Evolutionary conservation across 192 early-diverging fungal genomes (phyloP), one percentile per base, ranked within the genome.

Genomic region (Geranomyces michiganensis): DNA sequence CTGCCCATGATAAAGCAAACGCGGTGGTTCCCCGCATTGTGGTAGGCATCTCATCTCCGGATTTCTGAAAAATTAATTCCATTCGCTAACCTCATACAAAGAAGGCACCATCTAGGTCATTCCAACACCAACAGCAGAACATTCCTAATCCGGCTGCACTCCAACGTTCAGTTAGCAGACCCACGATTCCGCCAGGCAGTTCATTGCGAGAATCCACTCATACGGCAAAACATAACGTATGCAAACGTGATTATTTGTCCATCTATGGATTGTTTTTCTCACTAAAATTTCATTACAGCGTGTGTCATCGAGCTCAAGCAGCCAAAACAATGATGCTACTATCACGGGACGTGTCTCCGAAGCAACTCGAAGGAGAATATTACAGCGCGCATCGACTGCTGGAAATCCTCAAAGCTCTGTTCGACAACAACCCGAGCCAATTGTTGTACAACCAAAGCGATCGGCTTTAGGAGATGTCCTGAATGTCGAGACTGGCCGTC

Each of bases 301-400:
- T 3, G 51, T 53, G 10, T 10, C 46, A 53, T 4, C 51, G 51
- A 53, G 24, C 51, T n/a, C 51, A 24, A 26, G 17, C n/a, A 24
- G 51, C 51, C 51, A 53, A 2, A n/a, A 53, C 7, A 26, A 15
- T 15, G 51, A 53, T 7, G 19, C 51, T 24, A 60, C 27, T 7
- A 17, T 60, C 6, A 60, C 7, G 27, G 58, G 58, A 26, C 58
- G 58, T 17, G 27, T 60, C 9, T 60, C 58, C 19, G 58, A 60
- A 19, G 58, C 31, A 4, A 60, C 58, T 32, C 58, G 58, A 17
- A 7, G 58, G 14, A 7, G 58, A 60, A 60, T 60, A 7, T 1
- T 7, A 6, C 31, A 8, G 58, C 58, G 58, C 19, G 58, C 58
- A 60, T 19, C 58, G 3, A 32, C 27, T 5, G 30, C 30, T 6